phyloP scores from a whole-genome alignment of 306 rosid genomes.

The Vicia faba region DNA sequence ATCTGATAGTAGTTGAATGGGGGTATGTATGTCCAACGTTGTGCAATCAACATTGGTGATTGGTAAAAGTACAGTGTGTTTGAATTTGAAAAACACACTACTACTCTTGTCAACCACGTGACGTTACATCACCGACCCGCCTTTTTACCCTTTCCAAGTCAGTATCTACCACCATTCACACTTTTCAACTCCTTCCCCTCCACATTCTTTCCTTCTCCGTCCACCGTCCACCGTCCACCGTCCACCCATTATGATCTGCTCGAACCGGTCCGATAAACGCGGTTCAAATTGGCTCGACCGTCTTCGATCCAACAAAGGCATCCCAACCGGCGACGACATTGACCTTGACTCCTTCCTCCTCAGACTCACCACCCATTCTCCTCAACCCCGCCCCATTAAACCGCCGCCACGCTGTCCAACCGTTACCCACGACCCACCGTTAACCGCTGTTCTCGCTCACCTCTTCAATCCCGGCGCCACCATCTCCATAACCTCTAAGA shows the following conservation, averaged over 20 bases:
- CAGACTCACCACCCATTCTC: constrained; percentile 39
- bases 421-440: constrained; percentile 31
- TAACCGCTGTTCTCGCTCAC: constrained; percentile 62
- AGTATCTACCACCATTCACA: neutral
- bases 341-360: constrained; percentile 74
- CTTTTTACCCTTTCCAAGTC: neutral
- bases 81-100: constrained; percentile 36
- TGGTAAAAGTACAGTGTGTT: neutral
- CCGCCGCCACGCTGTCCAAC: constrained; percentile 24
- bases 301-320: constrained; percentile 81
- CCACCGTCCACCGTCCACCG: constrained; percentile 17
- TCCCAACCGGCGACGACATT: constrained; percentile 60
- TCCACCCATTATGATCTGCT: constrained; percentile 60
- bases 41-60: neutral
- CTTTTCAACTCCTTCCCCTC: neutral
- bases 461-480: constrained; percentile 62
- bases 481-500: constrained; percentile 47
- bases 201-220: constrained; percentile 11
- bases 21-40: too few species aligned
- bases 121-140: constrained; percentile 42
- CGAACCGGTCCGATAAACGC: constrained; percentile 60
- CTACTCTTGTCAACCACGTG: constrained; percentile 30
- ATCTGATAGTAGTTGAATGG: too few species aligned
- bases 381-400: constrained; percentile 32
- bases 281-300: constrained; percentile 85